A percentile compares a stretch with the other conserved stretches of the same genome.
Evolutionary conservation across 2,329 filamentous ascomycete species (phyloP).

Genomic region (Lojkania enalia): DNA sequence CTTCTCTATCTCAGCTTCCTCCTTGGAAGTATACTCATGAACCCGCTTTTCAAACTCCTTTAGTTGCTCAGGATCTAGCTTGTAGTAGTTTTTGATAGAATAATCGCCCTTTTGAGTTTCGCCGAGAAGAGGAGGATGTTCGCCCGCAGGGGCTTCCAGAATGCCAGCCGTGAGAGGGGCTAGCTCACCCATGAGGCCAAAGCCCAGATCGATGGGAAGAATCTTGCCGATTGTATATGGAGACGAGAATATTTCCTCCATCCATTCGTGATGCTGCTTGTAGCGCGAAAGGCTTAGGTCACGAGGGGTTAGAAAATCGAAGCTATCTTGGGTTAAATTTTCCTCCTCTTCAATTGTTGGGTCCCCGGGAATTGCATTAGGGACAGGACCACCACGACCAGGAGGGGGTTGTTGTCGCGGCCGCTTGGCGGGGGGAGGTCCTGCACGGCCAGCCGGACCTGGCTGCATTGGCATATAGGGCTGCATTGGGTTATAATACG

Average conservation of each 20-base stretch:
- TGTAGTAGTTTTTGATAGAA: slow-evolving; percentile 60
- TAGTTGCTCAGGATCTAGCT: slow-evolving; percentile 73
- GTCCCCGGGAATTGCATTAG: slow-evolving; percentile 42
- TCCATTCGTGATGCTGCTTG: slow-evolving; percentile 96
- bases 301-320: slow-evolving; percentile 85
- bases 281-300: slow-evolving; percentile 88
- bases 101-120: slow-evolving; percentile 29
- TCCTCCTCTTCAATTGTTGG: slow-evolving; percentile 78
- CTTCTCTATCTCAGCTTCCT: slow-evolving; percentile 79
- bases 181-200: slow-evolving; percentile 78
- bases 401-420: slow-evolving; percentile 50
- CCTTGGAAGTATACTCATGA: slow-evolving; percentile 69
- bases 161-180: slow-evolving; percentile 81
- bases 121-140: slow-evolving; percentile 13
- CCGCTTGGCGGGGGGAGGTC: slow-evolving; percentile 50
- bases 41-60: slow-evolving; percentile 84
- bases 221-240: slow-evolving; percentile 87
- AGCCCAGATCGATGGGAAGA: slow-evolving; percentile 79
- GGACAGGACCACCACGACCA: slow-evolving; percentile 38
- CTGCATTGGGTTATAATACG: slow-evolving; percentile 43
- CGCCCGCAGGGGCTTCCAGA: slow-evolving; percentile 63
- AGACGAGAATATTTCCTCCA: slow-evolving; percentile 94
- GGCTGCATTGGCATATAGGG: slow-evolving; percentile 34
- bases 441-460: slow-evolving; percentile 32
- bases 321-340: slow-evolving; percentile 82